These are phyloP conservation scores for Eucommia ulmoides DNA, from an alignment of 257 asterid genomes.

Conservation along the genomic window DNA sequence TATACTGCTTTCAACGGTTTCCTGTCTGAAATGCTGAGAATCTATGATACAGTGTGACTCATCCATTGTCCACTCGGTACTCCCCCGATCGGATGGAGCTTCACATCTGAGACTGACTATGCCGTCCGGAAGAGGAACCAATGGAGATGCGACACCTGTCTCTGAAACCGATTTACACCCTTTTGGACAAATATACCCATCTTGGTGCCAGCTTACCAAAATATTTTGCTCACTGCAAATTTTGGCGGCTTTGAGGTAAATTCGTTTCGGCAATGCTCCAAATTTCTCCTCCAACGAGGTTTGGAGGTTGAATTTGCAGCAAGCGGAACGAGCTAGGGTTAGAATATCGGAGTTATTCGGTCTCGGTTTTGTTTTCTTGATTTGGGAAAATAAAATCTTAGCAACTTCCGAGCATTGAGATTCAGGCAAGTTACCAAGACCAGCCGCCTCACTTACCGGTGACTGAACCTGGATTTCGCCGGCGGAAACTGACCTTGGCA, in stretches of 20 bases:
- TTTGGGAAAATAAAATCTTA: constrained; percentile 57
- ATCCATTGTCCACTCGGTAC: constrained; percentile 74
- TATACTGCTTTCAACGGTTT: constrained; percentile 65
- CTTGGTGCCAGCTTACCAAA: constrained; percentile 74
- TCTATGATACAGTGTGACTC: constrained; percentile 83
- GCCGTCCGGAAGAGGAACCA: constrained; percentile 29
- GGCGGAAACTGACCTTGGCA: constrained; percentile 31
- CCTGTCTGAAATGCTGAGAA: constrained; percentile 67
- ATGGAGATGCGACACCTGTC: constrained; percentile 26
- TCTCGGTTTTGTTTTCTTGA: constrained; percentile 58
- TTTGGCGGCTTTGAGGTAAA: constrained; percentile 82
- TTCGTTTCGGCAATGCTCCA: constrained; percentile 59
- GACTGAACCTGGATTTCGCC: constrained; percentile 33
- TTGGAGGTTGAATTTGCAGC: constrained; percentile 70
- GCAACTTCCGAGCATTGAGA: constrained; percentile 85
- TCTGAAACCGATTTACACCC: constrained; percentile 41
- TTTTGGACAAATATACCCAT: constrained; percentile 63
- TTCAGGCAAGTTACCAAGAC: constrained; percentile 65
- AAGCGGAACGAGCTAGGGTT: constrained; percentile 56
- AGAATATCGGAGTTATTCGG: constrained; percentile 78
- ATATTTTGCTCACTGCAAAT: constrained; percentile 87
- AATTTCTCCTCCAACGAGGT: constrained; percentile 53
- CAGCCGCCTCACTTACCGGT: constrained; percentile 31
- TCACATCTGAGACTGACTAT: constrained; percentile 20
- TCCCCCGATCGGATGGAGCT: constrained; percentile 17